Evolutionary conservation across 2,329 filamentous ascomycete species (phyloP), one percentile per base, ranked within the genome.

Genomic region (Ophiostoma angusticollis): DNA sequence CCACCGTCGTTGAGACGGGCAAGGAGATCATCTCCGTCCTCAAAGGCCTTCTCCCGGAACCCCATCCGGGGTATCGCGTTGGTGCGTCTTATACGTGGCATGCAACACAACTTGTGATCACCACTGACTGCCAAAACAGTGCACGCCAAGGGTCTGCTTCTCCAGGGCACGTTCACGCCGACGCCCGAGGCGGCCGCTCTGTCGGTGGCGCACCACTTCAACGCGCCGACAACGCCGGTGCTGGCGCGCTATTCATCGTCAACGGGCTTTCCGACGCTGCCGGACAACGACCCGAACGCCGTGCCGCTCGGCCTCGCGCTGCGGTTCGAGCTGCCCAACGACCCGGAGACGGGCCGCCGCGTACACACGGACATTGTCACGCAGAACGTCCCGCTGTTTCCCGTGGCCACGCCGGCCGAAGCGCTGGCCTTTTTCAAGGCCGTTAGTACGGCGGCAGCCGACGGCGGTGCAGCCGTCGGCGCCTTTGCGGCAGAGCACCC

Each of bases 351-450:
- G 6, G 56, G 58, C 1, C 57, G 61, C 12, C 58, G 58, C 32
- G 52, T 59, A 16, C 71, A 76, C 53, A 74, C 70, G 2, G 71
- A 77, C 49, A 67, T 76, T 46, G 56, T 76, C 36, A 53, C 60
- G 0, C 70, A 75, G 53, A 67, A 62, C 1, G 67, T 65, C 1
- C 58, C 63, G 2, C 63, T 58, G 51, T 74, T 75, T 52, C 70
- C 71, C 0, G 61, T 60, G 0, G 57, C 61, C 25, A 72, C 65
- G 0, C 69, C 69, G 12, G 67, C 61, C 12, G 67, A 65, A n/a
- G 69, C 72, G 33, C 58, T 72, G 1, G 58, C 59, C 8, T 59
- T 74, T 35, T 56, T 74, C 23, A 46, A 51, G n/a, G 61, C 65
- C 0, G 46, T 66, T 57, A 51, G 0, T 52, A 54, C 9, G 40